A percentile compares a stretch with the other conserved stretches of the same genome.
phyloP scores from a whole-genome alignment of 345 rosid genomes.

The Camelina neglecta region DNA sequence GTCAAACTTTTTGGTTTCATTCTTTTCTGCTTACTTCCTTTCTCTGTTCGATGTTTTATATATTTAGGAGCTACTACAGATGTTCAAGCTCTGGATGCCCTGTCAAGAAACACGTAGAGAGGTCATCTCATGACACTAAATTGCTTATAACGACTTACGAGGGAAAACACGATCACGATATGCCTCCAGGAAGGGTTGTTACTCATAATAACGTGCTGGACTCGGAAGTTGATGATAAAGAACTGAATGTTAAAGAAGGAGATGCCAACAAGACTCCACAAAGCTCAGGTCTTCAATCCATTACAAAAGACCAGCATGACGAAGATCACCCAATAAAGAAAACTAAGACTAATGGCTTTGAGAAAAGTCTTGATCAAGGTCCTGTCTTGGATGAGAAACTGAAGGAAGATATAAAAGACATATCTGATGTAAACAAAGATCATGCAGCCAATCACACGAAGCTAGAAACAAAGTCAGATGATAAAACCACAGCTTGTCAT shows the following conservation, averaged over 20 bases:
- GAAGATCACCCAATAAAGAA: slow-evolving; percentile 47
- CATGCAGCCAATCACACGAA: slow-evolving; percentile 29
- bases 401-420: slow-evolving; percentile 40
- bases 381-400: slow-evolving; percentile 39
- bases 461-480: slow-evolving; percentile 43
- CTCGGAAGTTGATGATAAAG: slow-evolving; percentile 43
- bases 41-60: neutral
- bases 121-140: slow-evolving; percentile 75
- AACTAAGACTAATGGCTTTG: slow-evolving; percentile 36
- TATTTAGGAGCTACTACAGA: slow-evolving; percentile 90
- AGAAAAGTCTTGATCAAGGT: slow-evolving; percentile 27
- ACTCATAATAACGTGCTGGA: slow-evolving; percentile 53
- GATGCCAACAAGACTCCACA: slow-evolving; percentile 36
- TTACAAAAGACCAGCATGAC: slow-evolving; percentile 22
- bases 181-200: slow-evolving; percentile 79
- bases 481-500: slow-evolving; percentile 34
- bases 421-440: slow-evolving; percentile 40
- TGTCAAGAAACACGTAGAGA: slow-evolving; percentile 85
- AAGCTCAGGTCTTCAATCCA: slow-evolving; percentile 35
- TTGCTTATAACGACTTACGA: slow-evolving; percentile 82
- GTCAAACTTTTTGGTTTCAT: neutral
- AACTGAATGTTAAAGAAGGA: slow-evolving; percentile 50
- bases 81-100: slow-evolving; percentile 95
- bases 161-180: slow-evolving; percentile 81
- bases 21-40: neutral